Conservation (phyloP, 495 filamentous ascomycete species). For the Amorphotheca resinae region DNA sequence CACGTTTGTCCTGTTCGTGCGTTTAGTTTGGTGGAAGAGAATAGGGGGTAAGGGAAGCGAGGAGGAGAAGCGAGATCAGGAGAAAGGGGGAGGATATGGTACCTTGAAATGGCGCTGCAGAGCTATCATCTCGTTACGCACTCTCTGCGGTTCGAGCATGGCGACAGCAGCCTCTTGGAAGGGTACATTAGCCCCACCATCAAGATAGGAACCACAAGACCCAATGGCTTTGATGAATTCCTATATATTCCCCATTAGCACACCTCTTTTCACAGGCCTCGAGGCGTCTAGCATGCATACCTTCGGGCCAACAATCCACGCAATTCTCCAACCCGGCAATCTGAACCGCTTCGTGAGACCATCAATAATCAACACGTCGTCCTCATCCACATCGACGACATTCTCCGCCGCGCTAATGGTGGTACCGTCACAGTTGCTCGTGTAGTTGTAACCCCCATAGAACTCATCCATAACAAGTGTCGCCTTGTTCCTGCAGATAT, state of each 20-base stretch:
- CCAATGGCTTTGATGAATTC: constrained; percentile 93
- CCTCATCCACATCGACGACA: constrained; percentile 54
- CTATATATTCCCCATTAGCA: constrained; percentile 1
- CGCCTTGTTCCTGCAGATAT: constrained; percentile 79
- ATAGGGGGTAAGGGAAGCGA: too few relatives aligned
- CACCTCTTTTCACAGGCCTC: background rate
- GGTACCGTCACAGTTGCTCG: constrained; percentile 73
- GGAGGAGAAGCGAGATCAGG: background rate
- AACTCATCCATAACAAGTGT: constrained; percentile 95
- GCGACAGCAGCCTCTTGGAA: constrained; percentile 90
- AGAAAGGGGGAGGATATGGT: background rate
- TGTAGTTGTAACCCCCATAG: constrained; percentile 94
- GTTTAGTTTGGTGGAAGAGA: constrained; percentile 1
- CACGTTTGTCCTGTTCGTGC: constrained; percentile 52
- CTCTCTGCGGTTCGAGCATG: constrained; percentile 76
- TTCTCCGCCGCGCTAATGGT: constrained; percentile 82
- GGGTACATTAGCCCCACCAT: constrained; percentile 86
- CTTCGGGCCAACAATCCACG: constrained; percentile 91
- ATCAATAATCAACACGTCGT: constrained; percentile 83
- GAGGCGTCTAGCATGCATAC: constrained; percentile 5
- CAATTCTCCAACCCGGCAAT: constrained; percentile 91
- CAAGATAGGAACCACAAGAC: constrained; percentile 88
- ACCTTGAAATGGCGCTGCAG: constrained; percentile 72
- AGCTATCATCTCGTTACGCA: constrained; percentile 77
- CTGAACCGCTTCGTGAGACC: constrained; percentile 95